Conservation (phyloP, 495 filamentous ascomycete species). For the Viridothelium virens region DNA sequence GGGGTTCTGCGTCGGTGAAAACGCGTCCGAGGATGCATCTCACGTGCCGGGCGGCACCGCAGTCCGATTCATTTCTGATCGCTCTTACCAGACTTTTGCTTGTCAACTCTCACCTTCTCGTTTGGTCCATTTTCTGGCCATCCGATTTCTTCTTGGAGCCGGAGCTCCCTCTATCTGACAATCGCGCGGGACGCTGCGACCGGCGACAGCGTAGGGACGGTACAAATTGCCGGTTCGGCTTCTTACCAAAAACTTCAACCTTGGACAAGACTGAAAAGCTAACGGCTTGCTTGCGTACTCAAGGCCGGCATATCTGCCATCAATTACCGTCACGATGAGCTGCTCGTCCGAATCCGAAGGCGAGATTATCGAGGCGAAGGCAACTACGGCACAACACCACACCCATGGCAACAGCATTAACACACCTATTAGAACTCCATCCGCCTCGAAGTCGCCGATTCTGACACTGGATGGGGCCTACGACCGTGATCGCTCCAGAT, state of each 20-base stretch:
- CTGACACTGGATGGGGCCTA: constrained; percentile 33
- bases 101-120: not conserved
- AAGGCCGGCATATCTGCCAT: constrained; percentile 17
- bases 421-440: constrained; percentile 55
- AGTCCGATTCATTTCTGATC: not conserved
- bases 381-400: constrained; percentile 64
- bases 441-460: constrained; percentile 46
- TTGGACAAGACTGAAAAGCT: constrained; percentile 19
- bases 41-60: not conserved
- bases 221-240: constrained; percentile 19
- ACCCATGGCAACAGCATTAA: constrained; percentile 68
- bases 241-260: constrained; percentile 20
- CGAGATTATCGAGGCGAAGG: constrained; percentile 72
- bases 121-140: not conserved
- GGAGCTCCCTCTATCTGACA: not conserved
- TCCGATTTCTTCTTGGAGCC: not conserved
- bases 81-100: constrained; percentile 3
- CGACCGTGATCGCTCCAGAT: constrained; percentile 22
- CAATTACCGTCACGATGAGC: constrained; percentile 35
- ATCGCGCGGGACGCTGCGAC: not conserved
- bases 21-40: constrained; percentile 13
- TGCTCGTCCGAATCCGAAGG: constrained; percentile 60
- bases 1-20: constrained; percentile 13
- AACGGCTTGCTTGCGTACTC: constrained; percentile 16
- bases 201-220: not conserved